Evolutionary conservation across 306 rosid genomes (phyloP), one percentile per base, ranked within the genome.

Genomic region (Mucuna pruriens): DNA sequence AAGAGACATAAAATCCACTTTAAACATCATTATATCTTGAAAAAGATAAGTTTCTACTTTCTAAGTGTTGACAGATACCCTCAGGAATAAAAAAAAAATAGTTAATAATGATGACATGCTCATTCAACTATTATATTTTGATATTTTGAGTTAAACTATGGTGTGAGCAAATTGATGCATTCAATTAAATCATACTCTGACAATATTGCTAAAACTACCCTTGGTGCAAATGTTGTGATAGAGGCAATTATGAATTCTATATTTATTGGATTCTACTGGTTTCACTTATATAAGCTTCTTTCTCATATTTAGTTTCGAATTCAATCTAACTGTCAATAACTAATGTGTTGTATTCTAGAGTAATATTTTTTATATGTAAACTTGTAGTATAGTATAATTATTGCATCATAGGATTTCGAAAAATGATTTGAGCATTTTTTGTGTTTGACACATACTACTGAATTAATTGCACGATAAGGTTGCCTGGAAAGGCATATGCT

Each of bases 401-500:
- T 58, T 58, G n/a, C 34, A 36, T 5, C 4, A 7, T 12, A 54
- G 51, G 12, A 73, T 36, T 73, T 25, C 7, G 2, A 52, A 51
- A 31, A 36, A 17, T 51, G 3, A 31, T 69, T 69, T 36, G 34
- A 2, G 1, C 0, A n/a, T 23, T 40, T 15, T 63, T 34, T 66
- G 51, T 58, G 44, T 45, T 70, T 82, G 40, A 69, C 52, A 65
- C 51, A 20, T 61, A 9, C 45, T 33, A 45, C 12, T 55, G 54
- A 7, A 76, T 29, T 31, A 7, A 76, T 29, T 31, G 49, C 36
- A 15, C 25, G 23, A 39, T 38, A 48, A 94, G 99, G 88, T 87
- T 93, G 84, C 99, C 99, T 1, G 99, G 99, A 77, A 95, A 88
- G 64, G 99, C 99, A 61, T 93, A 86, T 68, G 64, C 90, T 3